Base-by-base conservation (phyloP, 2,329 filamentous ascomycete genomes). In the Dactylellina cionopaga region DNA sequence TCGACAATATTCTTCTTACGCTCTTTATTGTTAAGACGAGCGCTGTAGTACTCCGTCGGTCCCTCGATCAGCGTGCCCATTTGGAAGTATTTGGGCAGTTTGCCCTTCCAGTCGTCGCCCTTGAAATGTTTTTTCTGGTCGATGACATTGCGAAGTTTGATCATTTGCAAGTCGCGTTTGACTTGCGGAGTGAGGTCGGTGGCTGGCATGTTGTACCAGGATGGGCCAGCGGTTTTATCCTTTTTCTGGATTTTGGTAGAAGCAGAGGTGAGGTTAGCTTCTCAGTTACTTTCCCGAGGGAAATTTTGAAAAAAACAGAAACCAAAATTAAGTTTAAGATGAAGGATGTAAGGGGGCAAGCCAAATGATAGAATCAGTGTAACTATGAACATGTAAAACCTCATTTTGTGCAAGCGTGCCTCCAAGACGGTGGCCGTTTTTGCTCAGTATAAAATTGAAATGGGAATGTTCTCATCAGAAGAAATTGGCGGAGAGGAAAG, bases 101-200 rank as follows among this genome's bases (percentile, higher is more conserved):
- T 64, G 13, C 68, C 83, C 68, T 90, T 92, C 62, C 87, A 85
- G 54, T 83, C 86, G 55, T 94, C 89, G 80, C 97, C 98, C 80
- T 94, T 96, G 84, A 96, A 96, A 78, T 94, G 90, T 52, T 90
- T 85, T 79, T 98, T 94, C 0, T 92, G 89, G 76, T 98, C 94
- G 19, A 98, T 84, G 17, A 96, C 89, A 63, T 89, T 89, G 80
- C 95, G 88, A 90, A 97, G 94, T 75, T 92, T 89, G 69, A 99
- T 83, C 9, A 98, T 84, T 80, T 97, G 92, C 54, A 97, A 84
- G 79, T 99, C 94, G 76, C 92, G 87, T 81, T 93, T 96, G 74
- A 97, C 84, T 78, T 96, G 89, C 6, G 92, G 87, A 0, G 92
- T 96, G 54, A 96, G 81, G 54, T 91, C 85, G 24, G 94, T 97